A percentile compares a stretch with the other conserved stretches of the same genome.
phyloP scores from a whole-genome alignment of 371 early-diverging fungal species.

The Mortierella sp. region DNA sequence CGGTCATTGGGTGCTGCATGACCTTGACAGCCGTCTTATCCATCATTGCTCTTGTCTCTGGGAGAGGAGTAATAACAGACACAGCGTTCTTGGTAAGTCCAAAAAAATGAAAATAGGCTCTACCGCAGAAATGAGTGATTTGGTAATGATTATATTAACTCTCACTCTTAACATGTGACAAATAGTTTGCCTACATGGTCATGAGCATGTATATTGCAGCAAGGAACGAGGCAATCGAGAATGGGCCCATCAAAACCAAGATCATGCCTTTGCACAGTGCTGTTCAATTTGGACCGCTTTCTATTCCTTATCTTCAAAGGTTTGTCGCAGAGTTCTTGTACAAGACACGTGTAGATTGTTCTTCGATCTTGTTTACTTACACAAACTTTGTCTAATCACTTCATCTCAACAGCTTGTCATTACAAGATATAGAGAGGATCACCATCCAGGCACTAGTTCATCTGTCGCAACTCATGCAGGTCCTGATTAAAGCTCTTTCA shows the following conservation, averaged over 20 bases:
- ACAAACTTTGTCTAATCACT: background rate
- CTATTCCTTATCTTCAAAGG: constrained; percentile 53
- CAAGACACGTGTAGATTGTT: background rate
- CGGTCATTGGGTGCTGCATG: constrained; percentile 54
- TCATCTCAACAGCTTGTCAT: constrained; percentile 22
- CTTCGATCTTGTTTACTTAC: background rate
- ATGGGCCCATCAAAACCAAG: constrained; percentile 30
- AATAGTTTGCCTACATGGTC: constrained; percentile 55
- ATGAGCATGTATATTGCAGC: constrained; percentile 57
- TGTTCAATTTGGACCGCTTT: constrained; percentile 44
- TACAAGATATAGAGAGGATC: constrained; percentile 40
- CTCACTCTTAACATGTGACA: background rate
- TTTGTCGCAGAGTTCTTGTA: constrained; percentile 2
- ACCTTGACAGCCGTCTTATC: constrained; percentile 48
- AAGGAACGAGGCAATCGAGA: constrained; percentile 52
- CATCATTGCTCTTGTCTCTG: constrained; percentile 45
- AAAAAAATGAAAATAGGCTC: background rate
- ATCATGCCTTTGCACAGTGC: constrained; percentile 54
- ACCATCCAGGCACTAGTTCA: constrained; percentile 44
- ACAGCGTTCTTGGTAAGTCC: constrained; percentile 42
- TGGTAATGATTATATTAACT: background rate
- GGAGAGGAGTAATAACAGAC: constrained; percentile 47
- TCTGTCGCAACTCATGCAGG: constrained; percentile 38
- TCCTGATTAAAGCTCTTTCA: constrained; percentile 39
- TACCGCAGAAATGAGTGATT: background rate